phyloP scores from a whole-genome alignment of 352 stramenopile species.

The Globisporangium viniferum region DNA sequence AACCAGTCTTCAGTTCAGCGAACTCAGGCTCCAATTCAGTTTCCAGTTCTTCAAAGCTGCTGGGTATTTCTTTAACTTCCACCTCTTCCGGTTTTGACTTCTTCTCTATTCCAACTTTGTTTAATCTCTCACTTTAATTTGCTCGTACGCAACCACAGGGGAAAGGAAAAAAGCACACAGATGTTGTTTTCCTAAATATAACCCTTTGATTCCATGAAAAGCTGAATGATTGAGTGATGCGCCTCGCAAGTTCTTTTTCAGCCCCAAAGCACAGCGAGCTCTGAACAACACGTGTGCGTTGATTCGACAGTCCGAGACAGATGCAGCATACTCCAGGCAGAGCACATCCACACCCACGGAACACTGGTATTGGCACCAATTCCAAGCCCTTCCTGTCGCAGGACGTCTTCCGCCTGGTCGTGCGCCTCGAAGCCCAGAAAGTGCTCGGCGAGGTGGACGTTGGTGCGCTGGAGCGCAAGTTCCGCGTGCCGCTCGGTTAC shows the following conservation, averaged over 20 bases:
- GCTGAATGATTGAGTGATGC: background rate
- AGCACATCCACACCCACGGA: background rate
- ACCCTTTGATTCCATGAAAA: background rate
- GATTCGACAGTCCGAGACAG: background rate
- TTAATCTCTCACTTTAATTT: background rate
- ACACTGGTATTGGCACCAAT: background rate
- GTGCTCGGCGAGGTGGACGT: slow-evolving; percentile 46
- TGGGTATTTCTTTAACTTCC: background rate
- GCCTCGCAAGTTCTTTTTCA: background rate
- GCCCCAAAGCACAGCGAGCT: background rate
- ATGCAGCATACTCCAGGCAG: background rate
- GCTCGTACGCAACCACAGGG: background rate
- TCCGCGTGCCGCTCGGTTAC: slow-evolving; percentile 50
- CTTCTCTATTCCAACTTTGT: background rate
- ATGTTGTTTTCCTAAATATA: background rate
- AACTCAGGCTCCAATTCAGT: background rate
- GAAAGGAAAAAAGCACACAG: background rate
- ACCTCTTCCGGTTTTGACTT: background rate
- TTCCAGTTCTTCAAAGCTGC: background rate
- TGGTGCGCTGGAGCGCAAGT: slow-evolving; percentile 44
- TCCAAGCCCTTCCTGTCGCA: slow-evolving; percentile 43
- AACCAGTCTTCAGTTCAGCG: background rate
- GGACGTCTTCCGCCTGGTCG: slow-evolving; percentile 68
- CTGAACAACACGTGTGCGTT: background rate
- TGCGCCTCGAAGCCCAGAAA: slow-evolving; percentile 61